Conservation (phyloP, 2,329 filamentous ascomycete species). For the Cladosporium phlei region DNA sequence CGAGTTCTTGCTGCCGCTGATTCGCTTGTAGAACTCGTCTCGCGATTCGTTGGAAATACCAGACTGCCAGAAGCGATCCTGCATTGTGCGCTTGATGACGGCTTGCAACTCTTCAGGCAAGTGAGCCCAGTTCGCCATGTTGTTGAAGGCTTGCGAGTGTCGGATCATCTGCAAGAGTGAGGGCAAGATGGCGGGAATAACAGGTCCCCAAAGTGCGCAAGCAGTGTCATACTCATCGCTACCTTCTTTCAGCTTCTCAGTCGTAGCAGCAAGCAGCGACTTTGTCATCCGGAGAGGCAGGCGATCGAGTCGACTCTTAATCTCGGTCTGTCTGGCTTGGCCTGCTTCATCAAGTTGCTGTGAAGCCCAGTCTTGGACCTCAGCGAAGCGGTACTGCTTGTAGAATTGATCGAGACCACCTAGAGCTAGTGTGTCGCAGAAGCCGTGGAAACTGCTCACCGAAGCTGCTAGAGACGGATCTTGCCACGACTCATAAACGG, state of each 20-base stretch:
- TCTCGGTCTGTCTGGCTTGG: constrained; percentile 68
- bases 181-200: constrained; percentile 77
- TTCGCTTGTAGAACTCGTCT: constrained; percentile 91
- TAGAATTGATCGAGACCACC: constrained; percentile 79
- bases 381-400: constrained; percentile 64
- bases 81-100: constrained; percentile 77
- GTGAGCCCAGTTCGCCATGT: constrained; percentile 75
- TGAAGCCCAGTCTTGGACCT: constrained; percentile 76
- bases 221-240: constrained; percentile 70
- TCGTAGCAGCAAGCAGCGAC: constrained; percentile 84
- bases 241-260: constrained; percentile 76
- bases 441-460: constrained; percentile 69
- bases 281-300: constrained; percentile 84
- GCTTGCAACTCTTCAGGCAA: constrained; percentile 70
- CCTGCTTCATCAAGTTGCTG: constrained; percentile 75
- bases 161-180: constrained; percentile 78
- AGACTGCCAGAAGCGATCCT: constrained; percentile 96
- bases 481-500: constrained; percentile 76
- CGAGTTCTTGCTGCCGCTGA: constrained; percentile 81
- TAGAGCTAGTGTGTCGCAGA: constrained; percentile 74
- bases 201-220: constrained; percentile 76
- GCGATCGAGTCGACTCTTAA: constrained; percentile 68
- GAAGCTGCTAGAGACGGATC: constrained; percentile 62
- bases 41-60: constrained; percentile 94
- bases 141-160: constrained; percentile 88